A percentile compares a stretch with the other conserved stretches of the same genome.
Conservation (phyloP, 495 filamentous ascomycete species). For the Lineolata rhizophorae region DNA sequence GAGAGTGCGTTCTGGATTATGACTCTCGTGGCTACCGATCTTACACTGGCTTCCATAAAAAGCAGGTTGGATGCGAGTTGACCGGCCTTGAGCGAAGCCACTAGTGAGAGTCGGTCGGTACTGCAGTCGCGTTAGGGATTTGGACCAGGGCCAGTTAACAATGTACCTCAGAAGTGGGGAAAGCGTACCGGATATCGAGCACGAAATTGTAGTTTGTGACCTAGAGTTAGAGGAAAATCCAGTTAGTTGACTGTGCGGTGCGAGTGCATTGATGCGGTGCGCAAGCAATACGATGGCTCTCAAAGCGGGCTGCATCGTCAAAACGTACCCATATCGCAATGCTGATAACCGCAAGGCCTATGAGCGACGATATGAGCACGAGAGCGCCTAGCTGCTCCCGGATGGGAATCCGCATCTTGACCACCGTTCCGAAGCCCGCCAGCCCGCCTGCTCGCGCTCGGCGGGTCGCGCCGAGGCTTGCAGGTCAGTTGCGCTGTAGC, state of each 20-base stretch:
- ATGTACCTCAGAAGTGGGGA: neutral
- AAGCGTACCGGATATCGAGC: slow-evolving; percentile 31
- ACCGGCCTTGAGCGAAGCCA: slow-evolving; percentile 66
- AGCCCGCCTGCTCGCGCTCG: no score
- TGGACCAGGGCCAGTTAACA: slow-evolving; percentile 2
- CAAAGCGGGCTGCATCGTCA: slow-evolving; percentile 5
- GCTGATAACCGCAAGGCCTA: slow-evolving; percentile 40
- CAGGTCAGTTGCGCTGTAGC: no score
- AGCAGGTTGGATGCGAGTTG: slow-evolving; percentile 56
- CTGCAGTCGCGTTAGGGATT: slow-evolving; percentile 10
- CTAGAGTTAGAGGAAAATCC: no score
- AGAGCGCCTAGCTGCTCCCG: slow-evolving; percentile 60
- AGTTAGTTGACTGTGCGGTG: no score
- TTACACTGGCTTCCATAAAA: slow-evolving; percentile 46
- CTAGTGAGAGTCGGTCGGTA: slow-evolving; percentile 39
- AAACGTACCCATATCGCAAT: slow-evolving; percentile 32
- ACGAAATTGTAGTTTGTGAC: slow-evolving; percentile 58
- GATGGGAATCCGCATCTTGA: slow-evolving; percentile 62
- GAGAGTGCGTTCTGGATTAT: slow-evolving; percentile 39
- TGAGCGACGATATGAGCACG: slow-evolving; percentile 44
- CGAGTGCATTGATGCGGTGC: no score
- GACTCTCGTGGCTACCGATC: slow-evolving; percentile 42
- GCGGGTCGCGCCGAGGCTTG: no score
- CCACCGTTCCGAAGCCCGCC: slow-evolving; percentile 1
- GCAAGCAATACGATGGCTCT: neutral